Evolutionary conservation across 140 eudicot genomes (phyloP), one percentile per base, ranked within the genome.

Genomic region (Erigeron philadelphicus): DNA sequence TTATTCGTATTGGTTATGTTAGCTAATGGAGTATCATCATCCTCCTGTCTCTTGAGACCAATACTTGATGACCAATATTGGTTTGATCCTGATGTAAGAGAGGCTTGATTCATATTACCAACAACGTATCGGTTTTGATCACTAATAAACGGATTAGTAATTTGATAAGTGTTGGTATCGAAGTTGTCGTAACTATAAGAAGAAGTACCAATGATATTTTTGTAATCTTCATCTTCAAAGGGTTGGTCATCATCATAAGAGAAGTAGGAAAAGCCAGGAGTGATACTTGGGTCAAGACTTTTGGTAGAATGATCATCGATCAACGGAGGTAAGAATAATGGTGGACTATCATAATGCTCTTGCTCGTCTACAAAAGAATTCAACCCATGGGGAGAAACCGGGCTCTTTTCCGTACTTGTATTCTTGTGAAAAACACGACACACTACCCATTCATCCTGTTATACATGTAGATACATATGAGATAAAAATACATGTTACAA

Each of bases 381-480:
- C 64, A 83, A 44, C 45, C 81, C 79, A 8, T 68, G 69, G 11
- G 77, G 84, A 1, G 57, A 18, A 16, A 46, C 23, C 16, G 78
- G 75, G 54, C 67, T 66, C 50, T 68, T 75, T 41, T 70, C 73
- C 4, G 50, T 18, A 11, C 66, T 75, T 1, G 67, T 1, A 15
- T 16, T 76, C 69, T 81, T 81, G 47, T 62, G 73, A 57, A 68
- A 76, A 40, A 81, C 79, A 7, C 85, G 85, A 53, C 79, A 81
- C n/a, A 81, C 80, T 19, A 81, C 85, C 85, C 85, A 81, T 68
- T 81, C 85, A 8, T 76, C 85, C 85, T 75, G 44, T n/a, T n/a
- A 15, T 17, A 67, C 5, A n/a, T 8, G n/a, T 31, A 12, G 41
- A 61, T 41, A 25, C 8, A 58, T 3, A n/a, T 9, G n/a, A n/a